Evolutionary conservation across 495 filamentous ascomycete species (phyloP).

Genomic region (Pyronema domesticum): DNA sequence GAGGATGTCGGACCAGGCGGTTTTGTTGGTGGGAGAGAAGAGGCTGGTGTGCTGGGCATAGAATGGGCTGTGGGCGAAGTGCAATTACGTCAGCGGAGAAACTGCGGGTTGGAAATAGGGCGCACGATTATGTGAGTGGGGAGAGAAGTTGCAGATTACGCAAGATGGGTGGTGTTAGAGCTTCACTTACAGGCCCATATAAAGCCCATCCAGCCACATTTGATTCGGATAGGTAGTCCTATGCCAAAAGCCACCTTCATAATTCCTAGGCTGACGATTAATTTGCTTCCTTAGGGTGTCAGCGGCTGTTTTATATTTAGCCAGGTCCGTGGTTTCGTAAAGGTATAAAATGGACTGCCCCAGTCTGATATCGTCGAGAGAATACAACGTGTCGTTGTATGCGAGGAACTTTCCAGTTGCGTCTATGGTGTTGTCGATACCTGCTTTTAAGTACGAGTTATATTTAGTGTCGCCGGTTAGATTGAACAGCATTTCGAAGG

Average conservation of each 20-base stretch:
- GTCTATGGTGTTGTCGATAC: conserved; percentile 28
- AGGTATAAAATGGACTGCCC: conserved; percentile 33
- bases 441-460: conserved; percentile 21
- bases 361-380: conserved; percentile 34
- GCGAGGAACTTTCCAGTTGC: conserved; percentile 27
- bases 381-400: conserved; percentile 30
- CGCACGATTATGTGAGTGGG: no score
- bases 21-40: conserved; percentile 27
- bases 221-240: conserved; percentile 35
- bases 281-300: conserved; percentile 32
- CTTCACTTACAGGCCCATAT: not conserved
- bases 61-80: conserved; percentile 36
- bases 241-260: conserved; percentile 36
- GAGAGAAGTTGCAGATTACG: no score
- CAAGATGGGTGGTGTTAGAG: no score
- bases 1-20: conserved; percentile 32
- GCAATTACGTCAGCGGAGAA: not conserved
- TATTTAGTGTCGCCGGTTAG: conserved; percentile 25
- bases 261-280: conserved; percentile 31
- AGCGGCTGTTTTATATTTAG: conserved; percentile 28
- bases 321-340: conserved; percentile 25
- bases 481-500: conserved; percentile 26
- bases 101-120: not conserved
- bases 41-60: conserved; percentile 30
- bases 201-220: conserved; percentile 40